These are phyloP conservation scores for Fraxinus floribunda DNA, from an alignment of 305 asterid species.

Conservation along the genomic window DNA sequence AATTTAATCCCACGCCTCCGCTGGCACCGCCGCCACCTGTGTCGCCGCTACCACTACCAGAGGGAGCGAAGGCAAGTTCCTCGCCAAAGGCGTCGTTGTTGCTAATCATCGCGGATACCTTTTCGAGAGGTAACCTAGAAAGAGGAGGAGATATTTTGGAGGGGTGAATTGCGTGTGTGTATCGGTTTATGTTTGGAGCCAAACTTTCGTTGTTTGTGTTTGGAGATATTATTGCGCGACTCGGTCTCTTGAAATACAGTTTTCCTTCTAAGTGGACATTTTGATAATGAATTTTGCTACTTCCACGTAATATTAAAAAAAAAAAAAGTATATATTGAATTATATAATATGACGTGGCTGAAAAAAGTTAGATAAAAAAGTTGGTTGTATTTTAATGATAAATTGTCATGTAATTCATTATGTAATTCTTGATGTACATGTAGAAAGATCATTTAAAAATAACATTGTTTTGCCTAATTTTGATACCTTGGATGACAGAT, in stretches of 20 bases:
- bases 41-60: neutral
- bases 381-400: no score
- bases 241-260: neutral
- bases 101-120: neutral
- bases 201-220: neutral
- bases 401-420: no score
- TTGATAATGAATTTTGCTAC: no score
- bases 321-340: no score
- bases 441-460: no score
- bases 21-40: neutral
- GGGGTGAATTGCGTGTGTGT: neutral
- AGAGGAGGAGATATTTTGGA: neutral
- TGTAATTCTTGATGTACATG: no score
- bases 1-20: neutral
- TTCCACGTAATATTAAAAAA: no score
- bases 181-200: neutral
- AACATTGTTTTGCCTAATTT: no score
- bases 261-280: neutral
- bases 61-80: neutral
- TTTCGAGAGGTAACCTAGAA: neutral
- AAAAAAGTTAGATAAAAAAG: no score
- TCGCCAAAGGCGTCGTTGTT: neutral
- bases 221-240: no score
- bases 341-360: no score
- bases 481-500: no score